Evolutionary conservation across 306 rosid species (phyloP).

Genomic region (apple (Malus domestica)): ASM211411v1 NC_041797.1:8055501-8056000

Average conservation of each 20-base stretch:
- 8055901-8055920: conserved; percentile 93
- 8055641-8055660: conserved; percentile 85
- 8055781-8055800: conserved; percentile 88
- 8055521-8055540: not conserved
- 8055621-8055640: conserved; percentile 86
- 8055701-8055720: conserved; percentile 93
- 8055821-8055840: conserved; percentile 88
- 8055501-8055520: not conserved
- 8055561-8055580: conserved; percentile 52
- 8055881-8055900: conserved; percentile 76
- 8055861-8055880: conserved; percentile 79
- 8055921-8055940: conserved; percentile 83
- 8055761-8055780: conserved; percentile 87
- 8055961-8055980: conserved; percentile 66
- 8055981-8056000: conserved; percentile 83
- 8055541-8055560: not conserved
- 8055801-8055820: conserved; percentile 98
- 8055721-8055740: conserved; percentile 90
- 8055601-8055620: conserved; percentile 82
- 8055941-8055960: conserved; percentile 66
- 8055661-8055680: conserved; percentile 83
- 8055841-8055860: conserved; percentile 85
- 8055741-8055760: conserved; percentile 70
- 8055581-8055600: conserved; percentile 69
- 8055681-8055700: conserved; percentile 97